Evolutionary conservation across 108 stramenopile genomes (phyloP).

Genomic region (Licmophora abbreviata): DNA sequence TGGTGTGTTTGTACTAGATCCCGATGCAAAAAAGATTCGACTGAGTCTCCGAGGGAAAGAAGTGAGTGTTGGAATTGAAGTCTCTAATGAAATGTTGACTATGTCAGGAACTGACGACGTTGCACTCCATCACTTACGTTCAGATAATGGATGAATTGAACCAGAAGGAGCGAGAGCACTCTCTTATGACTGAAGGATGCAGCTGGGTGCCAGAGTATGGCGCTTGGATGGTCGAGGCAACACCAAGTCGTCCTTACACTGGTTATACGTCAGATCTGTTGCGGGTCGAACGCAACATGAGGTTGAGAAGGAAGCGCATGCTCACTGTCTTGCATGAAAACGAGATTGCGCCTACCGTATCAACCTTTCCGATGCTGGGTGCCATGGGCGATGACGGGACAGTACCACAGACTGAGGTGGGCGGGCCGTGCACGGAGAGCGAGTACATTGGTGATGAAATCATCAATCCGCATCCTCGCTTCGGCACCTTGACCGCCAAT

Average conservation of each 20-base stretch:
- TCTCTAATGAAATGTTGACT: background rate
- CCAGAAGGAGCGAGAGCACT: conserved; percentile 56
- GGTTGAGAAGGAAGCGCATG: conserved; percentile 88
- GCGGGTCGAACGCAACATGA: conserved; percentile 97
- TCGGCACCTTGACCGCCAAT: conserved; percentile 93
- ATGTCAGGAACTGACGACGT: background rate
- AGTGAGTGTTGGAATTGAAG: conserved; percentile 39
- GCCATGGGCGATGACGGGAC: conserved; percentile 74
- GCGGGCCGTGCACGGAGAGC: conserved; percentile 81
- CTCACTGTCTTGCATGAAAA: conserved; percentile 75
- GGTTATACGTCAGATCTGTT: conserved; percentile 88
- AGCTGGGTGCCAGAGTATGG: conserved; percentile 97
- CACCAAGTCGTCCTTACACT: conserved; percentile 89
- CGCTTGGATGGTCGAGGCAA: conserved; percentile 99
- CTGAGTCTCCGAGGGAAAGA: conserved; percentile 78
- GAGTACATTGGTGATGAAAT: conserved; percentile 92
- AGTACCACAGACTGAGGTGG: conserved; percentile 59
- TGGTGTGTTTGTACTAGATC: conserved; percentile 85
- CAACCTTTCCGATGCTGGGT: conserved; percentile 82
- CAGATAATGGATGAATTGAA: conserved; percentile 89
- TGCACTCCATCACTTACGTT: background rate
- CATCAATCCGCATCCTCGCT: conserved; percentile 98
- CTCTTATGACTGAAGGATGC: conserved; percentile 74
- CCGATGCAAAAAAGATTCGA: conserved; percentile 72
- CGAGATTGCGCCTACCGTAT: conserved; percentile 92